Conservation (phyloP, 2,329 filamentous ascomycete genomes). For the Sclerotinia spermophila region DNA sequence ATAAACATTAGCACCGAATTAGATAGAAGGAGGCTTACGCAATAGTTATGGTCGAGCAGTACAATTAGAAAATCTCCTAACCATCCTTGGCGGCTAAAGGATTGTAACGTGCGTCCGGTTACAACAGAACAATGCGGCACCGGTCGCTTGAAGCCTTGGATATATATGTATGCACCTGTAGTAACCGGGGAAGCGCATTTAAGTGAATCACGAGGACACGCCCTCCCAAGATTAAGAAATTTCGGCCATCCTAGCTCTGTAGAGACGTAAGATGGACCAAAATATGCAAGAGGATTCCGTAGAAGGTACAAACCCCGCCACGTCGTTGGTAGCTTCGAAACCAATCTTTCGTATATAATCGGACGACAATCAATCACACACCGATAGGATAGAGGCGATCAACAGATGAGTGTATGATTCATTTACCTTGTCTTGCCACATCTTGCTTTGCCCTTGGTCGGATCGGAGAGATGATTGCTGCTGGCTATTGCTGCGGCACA, state of each 20-base stretch:
- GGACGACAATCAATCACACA: neutral
- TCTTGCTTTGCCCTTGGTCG: neutral
- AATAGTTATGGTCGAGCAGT: neutral
- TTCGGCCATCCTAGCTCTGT: conserved; percentile 1
- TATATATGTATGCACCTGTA: conserved; percentile 24
- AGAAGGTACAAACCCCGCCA: conserved; percentile 7
- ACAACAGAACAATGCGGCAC: conserved; percentile 21
- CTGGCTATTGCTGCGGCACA: conserved; percentile 6
- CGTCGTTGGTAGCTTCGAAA: conserved; percentile 4
- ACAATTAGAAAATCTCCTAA: conserved; percentile 10
- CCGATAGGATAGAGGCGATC: neutral
- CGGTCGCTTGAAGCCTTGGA: conserved; percentile 22
- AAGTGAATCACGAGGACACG: conserved; percentile 17
- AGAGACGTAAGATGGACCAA: conserved; percentile 9
- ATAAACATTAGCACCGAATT: neutral
- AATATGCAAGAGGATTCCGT: neutral
- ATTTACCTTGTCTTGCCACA: neutral
- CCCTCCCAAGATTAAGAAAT: conserved; percentile 5
- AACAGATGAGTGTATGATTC: neutral
- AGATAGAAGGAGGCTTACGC: neutral
- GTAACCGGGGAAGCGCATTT: conserved; percentile 3
- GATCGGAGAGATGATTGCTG: conserved; percentile 1
- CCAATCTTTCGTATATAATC: conserved; percentile 3
- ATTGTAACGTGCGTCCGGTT: conserved; percentile 7
- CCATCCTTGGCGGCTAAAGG: conserved; percentile 27